Percentiles rank a stretch among this genome's conserved stretches.
phyloP scores from a whole-genome alignment of 2,329 filamentous ascomycete species.

The Immersiporthe knoxdaviesiana region DNA sequence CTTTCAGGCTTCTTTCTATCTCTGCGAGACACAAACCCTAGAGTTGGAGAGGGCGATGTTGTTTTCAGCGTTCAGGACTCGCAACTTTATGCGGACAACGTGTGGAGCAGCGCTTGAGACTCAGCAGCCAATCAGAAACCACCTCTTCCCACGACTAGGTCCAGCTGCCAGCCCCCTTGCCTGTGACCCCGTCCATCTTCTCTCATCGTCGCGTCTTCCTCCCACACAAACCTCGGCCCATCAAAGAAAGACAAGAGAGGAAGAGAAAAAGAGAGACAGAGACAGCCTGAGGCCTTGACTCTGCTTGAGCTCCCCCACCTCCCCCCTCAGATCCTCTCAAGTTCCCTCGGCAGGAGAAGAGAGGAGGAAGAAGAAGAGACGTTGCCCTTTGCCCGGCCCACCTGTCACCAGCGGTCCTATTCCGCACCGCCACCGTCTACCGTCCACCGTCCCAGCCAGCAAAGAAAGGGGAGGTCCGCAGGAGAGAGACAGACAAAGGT shows the following conservation, averaged over 20 bases:
- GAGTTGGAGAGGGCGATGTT: too few relatives aligned
- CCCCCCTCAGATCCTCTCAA: not conserved
- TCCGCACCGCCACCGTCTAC: not conserved
- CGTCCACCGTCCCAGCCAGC: not conserved
- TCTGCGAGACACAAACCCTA: too few relatives aligned
- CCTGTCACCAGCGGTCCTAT: not conserved
- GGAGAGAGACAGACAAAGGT: not conserved
- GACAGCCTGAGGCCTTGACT: not conserved
- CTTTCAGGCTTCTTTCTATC: too few relatives aligned
- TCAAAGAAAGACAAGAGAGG: not conserved
- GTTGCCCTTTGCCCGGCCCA: not conserved
- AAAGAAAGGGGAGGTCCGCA: not conserved
- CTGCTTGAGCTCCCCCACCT: not conserved
- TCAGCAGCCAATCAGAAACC: not conserved
- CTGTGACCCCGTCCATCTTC: not conserved
- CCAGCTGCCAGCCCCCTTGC: not conserved
- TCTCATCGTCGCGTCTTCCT: not conserved
- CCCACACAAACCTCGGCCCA: not conserved
- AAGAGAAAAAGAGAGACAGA: not conserved
- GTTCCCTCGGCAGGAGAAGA: not conserved
- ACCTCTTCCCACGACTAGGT: not conserved
- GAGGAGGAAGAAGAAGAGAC: not conserved
- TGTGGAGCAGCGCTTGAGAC: too few relatives aligned
- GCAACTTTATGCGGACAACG: too few relatives aligned
- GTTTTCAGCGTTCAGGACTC: too few relatives aligned